Evolutionary conservation across 441 rosid species (phyloP), one percentile per base, ranked within the genome.

Genomic region (Eruca vesicaria): DNA sequence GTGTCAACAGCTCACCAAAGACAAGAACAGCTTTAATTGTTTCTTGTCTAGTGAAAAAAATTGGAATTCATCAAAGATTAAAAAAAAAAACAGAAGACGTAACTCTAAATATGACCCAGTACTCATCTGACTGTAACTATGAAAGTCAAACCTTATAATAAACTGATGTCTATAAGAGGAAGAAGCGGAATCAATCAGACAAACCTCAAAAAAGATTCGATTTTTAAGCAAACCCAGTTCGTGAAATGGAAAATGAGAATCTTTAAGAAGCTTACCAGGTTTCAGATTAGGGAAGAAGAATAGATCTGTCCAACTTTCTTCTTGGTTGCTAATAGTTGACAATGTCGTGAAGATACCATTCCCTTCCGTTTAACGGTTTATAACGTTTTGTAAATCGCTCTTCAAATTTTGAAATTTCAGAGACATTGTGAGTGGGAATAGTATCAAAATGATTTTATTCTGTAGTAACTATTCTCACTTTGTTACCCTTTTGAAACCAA

Each of bases 381-480:
- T 50, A 23, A 23, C 26, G 56, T 3, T 28, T 61, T 8, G 21
- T 52, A 43, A 31, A 31, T 68, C 12, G 15, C 66, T 55, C 66
- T 76, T 78, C 62, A 68, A 78, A 72, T 6, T 63, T 78, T 73
- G 67, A 73, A 78, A 14, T 33, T 20, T 68, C 33, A 20, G 32
- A 50, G 56, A 50, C 56, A 48, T 48, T 48, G 55, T 50, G 56
- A 50, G 56, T 12, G 55, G 63, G 81, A 78, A 78, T 61, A 72
- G 31, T 50, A 61, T 61, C 69, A 1, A 36, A 78, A 61, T 72
- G 77, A 70, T 57, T 69, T 70, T 77, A 72, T 78, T 78, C 81
- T 52, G 45, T 71, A 23, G 23, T 14, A 38, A 71, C 9, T 32
- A 43, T 72, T 67, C 74, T 21, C 61, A 67, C 70, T 65, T 65